Evolutionary conservation across 768 basidiomycete genomes (phyloP), one percentile per base, ranked within the genome.

Genomic region (Lactarius hengduanensis): DNA sequence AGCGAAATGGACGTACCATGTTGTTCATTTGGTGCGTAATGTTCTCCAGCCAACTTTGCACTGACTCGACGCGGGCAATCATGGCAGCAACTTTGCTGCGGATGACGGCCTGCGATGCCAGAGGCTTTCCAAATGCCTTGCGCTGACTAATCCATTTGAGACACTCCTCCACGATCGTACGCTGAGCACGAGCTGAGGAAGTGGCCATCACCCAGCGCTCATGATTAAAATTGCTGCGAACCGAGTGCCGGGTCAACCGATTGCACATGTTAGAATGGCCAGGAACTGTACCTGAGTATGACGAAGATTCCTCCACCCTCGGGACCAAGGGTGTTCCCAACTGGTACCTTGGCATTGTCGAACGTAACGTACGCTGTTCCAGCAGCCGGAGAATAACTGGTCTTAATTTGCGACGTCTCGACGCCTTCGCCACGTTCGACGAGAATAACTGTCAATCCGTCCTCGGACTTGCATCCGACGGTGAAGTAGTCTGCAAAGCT

Each of bases 141-240:
- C 96, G 87, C 75, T 97, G 94, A 61, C 83, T 84, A 3, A 87
- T 81, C 96, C 96, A 98, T 86, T 91, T 89, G 70, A 96, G 74
- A 73, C 92, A 94, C 77, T 95, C 94, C 72, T 96, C 94, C 47
- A 93, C 84, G 73, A 84, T 81, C 28, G 76, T 59, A 38, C 94
- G 86, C 71, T 94, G 92, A 28, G 78, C 75, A 45, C 83, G 79
- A 22, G 85, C 86, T 30, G 84, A 86, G 38, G 84, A 79, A 71
- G 91, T 91, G 74, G 84, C 86, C 90, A 95, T 95, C 32, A 92
- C 91, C 93, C 92, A 96, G 70, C 91, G 89, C 74, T 95, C 94
- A 76, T 96, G 94, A 75, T 96, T 96, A 79, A 96, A 97, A 78
- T 96, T 98, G 69, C 90, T 77, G 80, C 79, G 75, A 75, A 47